Evolutionary conservation across 2,329 filamentous ascomycete species (phyloP).

Genomic region (Fusarium xyrophilum): DNA sequence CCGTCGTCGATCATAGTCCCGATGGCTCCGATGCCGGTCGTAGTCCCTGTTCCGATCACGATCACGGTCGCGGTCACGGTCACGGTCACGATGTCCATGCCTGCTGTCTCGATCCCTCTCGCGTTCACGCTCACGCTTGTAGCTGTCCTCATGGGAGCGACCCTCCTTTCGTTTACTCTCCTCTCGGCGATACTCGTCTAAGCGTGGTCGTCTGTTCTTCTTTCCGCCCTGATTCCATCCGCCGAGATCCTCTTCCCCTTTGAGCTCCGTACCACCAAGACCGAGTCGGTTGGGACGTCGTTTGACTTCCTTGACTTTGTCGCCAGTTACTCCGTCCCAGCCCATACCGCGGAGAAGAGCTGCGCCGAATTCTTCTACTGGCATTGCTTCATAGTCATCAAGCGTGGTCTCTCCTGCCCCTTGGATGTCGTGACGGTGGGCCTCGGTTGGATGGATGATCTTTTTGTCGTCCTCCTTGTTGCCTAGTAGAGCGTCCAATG

Average conservation of each 20-base stretch:
- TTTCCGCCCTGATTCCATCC: slow-evolving; percentile 78
- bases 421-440: slow-evolving; percentile 73
- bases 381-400: slow-evolving; percentile 85
- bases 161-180: slow-evolving; percentile 54
- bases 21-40: slow-evolving; percentile 36
- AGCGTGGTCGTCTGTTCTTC: slow-evolving; percentile 52
- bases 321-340: slow-evolving; percentile 76
- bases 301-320: slow-evolving; percentile 67
- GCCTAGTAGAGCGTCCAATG: slow-evolving; percentile 71
- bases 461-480: slow-evolving; percentile 57
- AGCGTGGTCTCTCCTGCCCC: slow-evolving; percentile 76
- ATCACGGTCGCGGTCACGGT: slow-evolving; percentile 31
- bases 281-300: slow-evolving; percentile 82
- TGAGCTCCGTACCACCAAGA: slow-evolving; percentile 84
- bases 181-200: slow-evolving; percentile 59
- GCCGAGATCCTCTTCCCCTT: slow-evolving; percentile 74
- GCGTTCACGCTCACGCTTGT: slow-evolving; percentile 54
- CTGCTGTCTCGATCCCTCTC: slow-evolving; percentile 48
- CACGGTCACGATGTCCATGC: slow-evolving; percentile 46
- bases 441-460: slow-evolving; percentile 66
- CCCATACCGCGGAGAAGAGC: slow-evolving; percentile 92
- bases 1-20: slow-evolving; percentile 35
- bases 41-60: slow-evolving; percentile 31
- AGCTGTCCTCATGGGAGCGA: slow-evolving; percentile 52
- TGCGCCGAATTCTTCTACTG: slow-evolving; percentile 93